A percentile compares a stretch with the other conserved stretches of the same genome.
phyloP scores from a whole-genome alignment of 73 alveolate genomes.

The Tetrahymena elliotti region DNA sequence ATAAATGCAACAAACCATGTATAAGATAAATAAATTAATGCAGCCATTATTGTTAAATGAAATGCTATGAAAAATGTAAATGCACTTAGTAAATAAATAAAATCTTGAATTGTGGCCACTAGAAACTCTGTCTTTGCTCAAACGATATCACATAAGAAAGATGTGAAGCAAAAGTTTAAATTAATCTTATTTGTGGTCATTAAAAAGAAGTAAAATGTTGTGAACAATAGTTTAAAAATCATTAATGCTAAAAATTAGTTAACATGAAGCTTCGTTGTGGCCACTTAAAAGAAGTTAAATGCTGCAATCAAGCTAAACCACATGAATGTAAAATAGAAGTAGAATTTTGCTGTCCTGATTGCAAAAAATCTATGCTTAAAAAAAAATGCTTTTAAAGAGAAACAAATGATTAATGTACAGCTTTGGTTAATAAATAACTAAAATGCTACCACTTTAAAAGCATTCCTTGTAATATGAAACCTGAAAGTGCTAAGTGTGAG shows the following conservation, averaged over 20 bases:
- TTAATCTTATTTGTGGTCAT: constrained; percentile 28
- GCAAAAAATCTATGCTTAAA: background rate
- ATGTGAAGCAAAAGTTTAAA: background rate
- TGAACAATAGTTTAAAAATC: background rate
- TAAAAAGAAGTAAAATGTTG: background rate
- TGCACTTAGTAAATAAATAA: background rate
- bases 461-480: constrained; percentile 22
- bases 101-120: constrained; percentile 40
- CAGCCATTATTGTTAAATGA: background rate
- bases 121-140: background rate
- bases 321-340: background rate
- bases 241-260: background rate
- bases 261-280: background rate
- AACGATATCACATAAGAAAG: background rate
- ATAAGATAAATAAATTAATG: background rate
- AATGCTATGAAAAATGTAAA: background rate
- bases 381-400: background rate
- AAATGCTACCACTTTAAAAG: constrained; percentile 45
- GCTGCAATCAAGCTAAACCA: background rate
- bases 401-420: constrained; percentile 26
- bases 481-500: background rate
- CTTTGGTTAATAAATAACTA: background rate
- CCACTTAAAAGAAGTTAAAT: background rate
- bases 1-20: constrained; percentile 6
- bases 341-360: background rate